A percentile compares a stretch with the other conserved stretches of the same genome.
phyloP scores from a whole-genome alignment of 805 yeast genomes.

The Starmerella apis region DNA sequence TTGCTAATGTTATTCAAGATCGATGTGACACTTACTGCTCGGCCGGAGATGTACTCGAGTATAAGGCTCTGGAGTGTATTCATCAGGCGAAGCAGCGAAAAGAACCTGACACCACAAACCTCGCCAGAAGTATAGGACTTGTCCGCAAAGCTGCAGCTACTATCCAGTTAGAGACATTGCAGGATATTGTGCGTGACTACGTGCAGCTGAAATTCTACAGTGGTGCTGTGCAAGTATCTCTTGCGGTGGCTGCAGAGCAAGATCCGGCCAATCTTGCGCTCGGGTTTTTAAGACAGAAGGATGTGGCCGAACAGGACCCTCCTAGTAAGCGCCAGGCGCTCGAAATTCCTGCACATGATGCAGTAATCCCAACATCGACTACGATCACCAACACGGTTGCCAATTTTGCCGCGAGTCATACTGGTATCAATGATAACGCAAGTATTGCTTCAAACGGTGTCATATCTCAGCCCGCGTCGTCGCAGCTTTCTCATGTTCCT shows the following conservation, averaged over 20 bases:
- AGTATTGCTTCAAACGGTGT: not conserved
- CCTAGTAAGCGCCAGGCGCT: constrained; percentile 4
- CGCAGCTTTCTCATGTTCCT: not conserved
- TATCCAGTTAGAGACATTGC: constrained; percentile 64
- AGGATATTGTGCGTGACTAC: constrained; percentile 72
- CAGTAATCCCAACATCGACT: constrained; percentile 5
- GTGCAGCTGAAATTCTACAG: constrained; percentile 64
- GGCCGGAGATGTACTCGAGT: constrained; percentile 81
- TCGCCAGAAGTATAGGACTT: constrained; percentile 62
- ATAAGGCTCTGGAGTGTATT: constrained; percentile 85
- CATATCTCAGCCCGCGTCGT: not conserved
- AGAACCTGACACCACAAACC: constrained; percentile 63
- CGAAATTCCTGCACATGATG: not conserved
- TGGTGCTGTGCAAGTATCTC: constrained; percentile 74
- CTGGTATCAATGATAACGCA: not conserved
- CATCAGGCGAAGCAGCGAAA: constrained; percentile 53
- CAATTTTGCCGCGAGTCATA: not conserved
- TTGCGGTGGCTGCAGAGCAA: constrained; percentile 61
- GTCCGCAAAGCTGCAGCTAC: constrained; percentile 73
- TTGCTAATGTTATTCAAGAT: constrained; percentile 78
- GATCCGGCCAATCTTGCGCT: constrained; percentile 53
- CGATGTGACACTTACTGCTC: constrained; percentile 94
- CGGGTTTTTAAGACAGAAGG: constrained; percentile 43
- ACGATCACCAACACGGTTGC: not conserved
- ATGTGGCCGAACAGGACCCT: constrained; percentile 29